Evolutionary conservation across 768 basidiomycete species (phyloP), one percentile per base, ranked within the genome.

Genomic region (Termitomyces sp.): DNA sequence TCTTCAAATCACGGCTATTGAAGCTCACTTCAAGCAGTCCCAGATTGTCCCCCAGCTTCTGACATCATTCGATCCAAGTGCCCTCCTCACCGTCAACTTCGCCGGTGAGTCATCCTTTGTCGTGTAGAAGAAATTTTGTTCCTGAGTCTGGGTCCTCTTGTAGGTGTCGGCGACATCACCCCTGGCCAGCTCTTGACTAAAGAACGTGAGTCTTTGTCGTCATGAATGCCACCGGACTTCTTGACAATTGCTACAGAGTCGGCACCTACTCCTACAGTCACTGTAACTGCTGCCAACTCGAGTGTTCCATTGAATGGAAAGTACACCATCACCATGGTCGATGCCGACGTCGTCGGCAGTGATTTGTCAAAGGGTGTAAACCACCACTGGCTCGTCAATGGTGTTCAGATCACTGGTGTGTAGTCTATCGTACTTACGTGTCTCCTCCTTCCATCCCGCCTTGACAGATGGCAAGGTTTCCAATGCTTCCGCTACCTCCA

Each of bases 371-470:
- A 74, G 9, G 86, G 83, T 20, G 84, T 86, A 62, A 90, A 84
- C 50, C 81, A 88, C 54, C 92, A 93, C 74, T 93, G 90, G 91
- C 82, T 93, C 48, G 82, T 86, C 59, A 91, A 92, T 69, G 76
- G 79, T 24, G 89, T 82, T 18, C 76, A 75, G 4, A 57, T 88
- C 40, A 63, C 68, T 24, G 73, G 84, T 83, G 61, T 32, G 65
- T 58, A 32, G 46, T 36, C 13, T 40, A 27, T 56, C 8, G 34
- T 33, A 18, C n/a, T 24, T 18, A 34, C 4, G 16, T 20, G 7
- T 47, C 7, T 42, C 34, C 24, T 7, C 18, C 44, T 18, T 37
- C 32, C 36, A 43, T 34, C 32, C 24, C 12, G 26, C 42, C 1
- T 32, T 30, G 50, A 54, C 54, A 75, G 78, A 70, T 45, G 66